Evolutionary conservation across 768 basidiomycete genomes (phyloP).

Genomic region (Gloeopeniophorella convolvens): DNA sequence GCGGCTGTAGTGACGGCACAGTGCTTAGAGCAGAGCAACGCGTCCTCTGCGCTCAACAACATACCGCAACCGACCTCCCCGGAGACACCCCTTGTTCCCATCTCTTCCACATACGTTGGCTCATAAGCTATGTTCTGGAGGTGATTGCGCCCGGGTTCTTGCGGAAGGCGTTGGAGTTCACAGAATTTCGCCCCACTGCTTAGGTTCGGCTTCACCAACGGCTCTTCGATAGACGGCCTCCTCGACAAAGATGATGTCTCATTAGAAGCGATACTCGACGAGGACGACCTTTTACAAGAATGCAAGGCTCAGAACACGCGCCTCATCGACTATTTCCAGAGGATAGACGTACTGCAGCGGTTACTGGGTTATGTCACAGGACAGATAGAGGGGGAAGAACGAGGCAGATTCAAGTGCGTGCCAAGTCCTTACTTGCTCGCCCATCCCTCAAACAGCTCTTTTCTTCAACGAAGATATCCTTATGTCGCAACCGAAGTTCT

Average conservation of each 20-base stretch:
- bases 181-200: not conserved
- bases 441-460: conserved; percentile 17
- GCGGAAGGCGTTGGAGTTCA: not conserved
- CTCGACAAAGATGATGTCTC: conserved; percentile 86
- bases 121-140: conserved; percentile 20
- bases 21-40: too few relatives aligned
- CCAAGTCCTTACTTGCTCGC: conserved; percentile 3
- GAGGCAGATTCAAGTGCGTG: conserved; percentile 75
- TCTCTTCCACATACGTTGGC: not conserved
- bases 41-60: not conserved
- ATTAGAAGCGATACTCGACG: conserved; percentile 87
- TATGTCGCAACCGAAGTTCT: conserved; percentile 92
- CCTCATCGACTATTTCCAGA: conserved; percentile 81
- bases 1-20: too few relatives aligned
- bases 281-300: conserved; percentile 90
- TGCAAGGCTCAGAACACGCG: conserved; percentile 92
- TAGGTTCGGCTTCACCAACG: conserved; percentile 89
- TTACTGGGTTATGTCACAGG: conserved; percentile 83
- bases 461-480: conserved; percentile 60
- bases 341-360: conserved; percentile 73
- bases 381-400: conserved; percentile 75
- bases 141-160: conserved; percentile 5
- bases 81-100: not conserved
- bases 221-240: conserved; percentile 82
- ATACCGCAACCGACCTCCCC: not conserved